Conservation (phyloP, 306 rosid genomes). For the Prunus kanzakura region DNA sequence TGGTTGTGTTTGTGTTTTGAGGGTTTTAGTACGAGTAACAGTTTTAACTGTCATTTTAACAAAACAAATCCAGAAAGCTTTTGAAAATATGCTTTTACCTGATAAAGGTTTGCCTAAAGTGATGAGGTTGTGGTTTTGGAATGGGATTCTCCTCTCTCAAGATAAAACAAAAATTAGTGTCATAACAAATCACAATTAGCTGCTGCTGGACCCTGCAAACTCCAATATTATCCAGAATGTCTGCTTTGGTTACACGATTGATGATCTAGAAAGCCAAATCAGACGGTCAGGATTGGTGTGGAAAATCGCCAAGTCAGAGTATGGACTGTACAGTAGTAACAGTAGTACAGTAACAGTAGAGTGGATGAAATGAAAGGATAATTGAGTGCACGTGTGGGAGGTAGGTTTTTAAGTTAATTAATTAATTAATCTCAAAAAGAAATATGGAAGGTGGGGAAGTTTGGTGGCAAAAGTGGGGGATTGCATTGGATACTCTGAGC, state of each 20-base stretch:
- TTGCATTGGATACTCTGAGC: conserved; percentile 49
- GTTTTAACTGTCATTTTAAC: neutral
- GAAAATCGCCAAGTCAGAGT: conserved; percentile 2
- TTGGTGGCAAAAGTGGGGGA: neutral
- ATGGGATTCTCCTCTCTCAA: conserved; percentile 17
- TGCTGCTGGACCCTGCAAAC: neutral
- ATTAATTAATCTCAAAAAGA: neutral
- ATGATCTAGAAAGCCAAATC: conserved; percentile 11
- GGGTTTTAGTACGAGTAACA: too few relatives aligned
- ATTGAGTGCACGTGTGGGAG: conserved; percentile 43
- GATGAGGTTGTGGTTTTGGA: conserved; percentile 20
- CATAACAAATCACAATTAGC: neutral
- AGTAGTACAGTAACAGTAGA: too few relatives aligned
- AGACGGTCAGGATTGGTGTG: conserved; percentile 17
- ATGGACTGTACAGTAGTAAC: neutral
- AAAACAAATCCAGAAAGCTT: neutral
- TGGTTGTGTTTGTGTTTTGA: too few relatives aligned
- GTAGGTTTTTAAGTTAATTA: neutral
- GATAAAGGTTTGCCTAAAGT: conserved; percentile 10
- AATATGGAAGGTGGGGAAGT: neutral
- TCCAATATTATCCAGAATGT: conserved; percentile 18
- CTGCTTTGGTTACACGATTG: neutral
- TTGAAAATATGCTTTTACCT: too few relatives aligned
- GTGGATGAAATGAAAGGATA: neutral
- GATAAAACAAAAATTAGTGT: conserved; percentile 10